Base-by-base conservation (phyloP, 306 rosid genomes). In the Cicer arietinum region DNA sequence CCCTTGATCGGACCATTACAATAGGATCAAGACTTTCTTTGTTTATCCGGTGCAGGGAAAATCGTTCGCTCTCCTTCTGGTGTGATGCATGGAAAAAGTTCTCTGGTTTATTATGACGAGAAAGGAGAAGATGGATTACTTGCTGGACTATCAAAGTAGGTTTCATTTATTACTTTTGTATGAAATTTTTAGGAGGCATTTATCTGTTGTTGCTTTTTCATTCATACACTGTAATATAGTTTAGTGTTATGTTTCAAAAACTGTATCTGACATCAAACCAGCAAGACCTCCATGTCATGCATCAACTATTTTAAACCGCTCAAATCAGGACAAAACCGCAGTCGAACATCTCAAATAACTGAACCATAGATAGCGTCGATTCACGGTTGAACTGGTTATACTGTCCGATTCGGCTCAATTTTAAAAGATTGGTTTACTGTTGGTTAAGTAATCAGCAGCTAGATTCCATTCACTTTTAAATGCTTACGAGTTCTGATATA, bases 31-130 rank as follows among this genome's bases (percentile, higher is more conserved):
- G 71, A 77, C 16, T 56, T 16, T n/a, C 2, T 80, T 69, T 41
- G 45, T 72, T 54, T 83, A 51, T 61, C 14, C 10, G 6, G 54
- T 86, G 81, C 83, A 94, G 98, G 98, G 75, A 90, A 92, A 68
- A 77, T 94, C 80, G 87, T 94, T 35, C 94, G 97, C 58, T 78
- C 96, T 61, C 98, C 98, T 30, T 37, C 7, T 67, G 97, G 97
- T 11, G 98, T 91, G 60, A 62, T 90, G 93, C 98, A 94, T 81
- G 98, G 98, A 25, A 94, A 94, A 85, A 85, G 96, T 74, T 91
- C 97, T 66, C 77, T 74, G 7, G 91, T 94, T 51, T 84, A 90
- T 75, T 91, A 90, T 77, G 91, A 89, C 16, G 97, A 91, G 79
- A 80, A 89, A 78, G 98, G 84, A 69, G 93, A 94, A 75, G 98